Evolutionary conservation across 2,329 filamentous ascomycete genomes (phyloP).

Genomic region (Epichloe uncinata): DNA sequence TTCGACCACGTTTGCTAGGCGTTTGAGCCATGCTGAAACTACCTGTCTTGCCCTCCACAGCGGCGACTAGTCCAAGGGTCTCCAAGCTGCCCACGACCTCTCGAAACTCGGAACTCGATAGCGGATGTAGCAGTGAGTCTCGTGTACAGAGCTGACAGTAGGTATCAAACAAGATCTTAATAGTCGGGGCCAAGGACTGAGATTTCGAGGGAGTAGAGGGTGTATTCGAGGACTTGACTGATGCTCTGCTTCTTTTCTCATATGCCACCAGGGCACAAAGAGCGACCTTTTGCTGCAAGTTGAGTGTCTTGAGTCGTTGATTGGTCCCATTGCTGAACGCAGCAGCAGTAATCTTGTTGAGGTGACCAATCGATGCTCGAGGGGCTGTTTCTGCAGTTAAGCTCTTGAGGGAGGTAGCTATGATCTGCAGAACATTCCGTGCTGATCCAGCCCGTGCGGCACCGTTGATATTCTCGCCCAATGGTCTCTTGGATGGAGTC

Average conservation of each 20-base stretch:
- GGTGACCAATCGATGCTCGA: constrained; percentile 75
- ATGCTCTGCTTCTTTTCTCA: constrained; percentile 56
- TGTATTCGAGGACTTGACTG: constrained; percentile 27
- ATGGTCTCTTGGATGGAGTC: constrained; percentile 60
- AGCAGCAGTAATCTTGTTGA: constrained; percentile 80
- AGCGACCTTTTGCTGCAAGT: constrained; percentile 92
- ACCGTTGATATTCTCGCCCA: constrained; percentile 71
- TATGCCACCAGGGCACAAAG: constrained; percentile 78
- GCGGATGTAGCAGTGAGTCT: constrained; percentile 78
- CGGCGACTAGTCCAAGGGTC: constrained; percentile 67
- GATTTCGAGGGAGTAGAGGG: constrained; percentile 47
- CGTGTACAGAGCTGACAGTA: constrained; percentile 74
- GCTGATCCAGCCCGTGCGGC: constrained; percentile 20
- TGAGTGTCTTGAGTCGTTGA: constrained; percentile 74
- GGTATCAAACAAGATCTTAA: constrained; percentile 72
- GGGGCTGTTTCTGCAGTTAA: constrained; percentile 71
- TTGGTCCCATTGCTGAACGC: constrained; percentile 82
- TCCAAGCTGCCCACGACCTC: constrained; percentile 86
- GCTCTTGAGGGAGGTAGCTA: constrained; percentile 40
- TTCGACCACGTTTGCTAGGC: constrained; percentile 55
- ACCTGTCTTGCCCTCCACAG: constrained; percentile 55
- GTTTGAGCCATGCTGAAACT: constrained; percentile 52
- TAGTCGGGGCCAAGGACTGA: constrained; percentile 53
- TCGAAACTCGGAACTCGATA: constrained; percentile 84
- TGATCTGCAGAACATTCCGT: constrained; percentile 32